phyloP scores from a whole-genome alignment of 345 rosid genomes.

The Excoecaria agallocha region DNA sequence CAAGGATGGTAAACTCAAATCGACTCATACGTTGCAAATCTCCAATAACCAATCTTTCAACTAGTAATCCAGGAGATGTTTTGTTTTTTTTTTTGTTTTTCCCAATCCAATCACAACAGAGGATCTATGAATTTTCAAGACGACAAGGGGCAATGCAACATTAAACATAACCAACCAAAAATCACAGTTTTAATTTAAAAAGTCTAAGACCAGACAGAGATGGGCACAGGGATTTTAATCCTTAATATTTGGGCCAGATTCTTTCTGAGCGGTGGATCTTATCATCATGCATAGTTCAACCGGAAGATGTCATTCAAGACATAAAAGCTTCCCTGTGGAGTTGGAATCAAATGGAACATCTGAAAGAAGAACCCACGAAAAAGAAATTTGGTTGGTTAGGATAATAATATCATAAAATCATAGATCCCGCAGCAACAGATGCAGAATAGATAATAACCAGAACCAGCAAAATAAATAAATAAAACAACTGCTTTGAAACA shows the following conservation, averaged over 20 bases:
- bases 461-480: not conserved
- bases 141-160: slow-evolving; percentile 19
- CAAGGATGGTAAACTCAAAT: not conserved
- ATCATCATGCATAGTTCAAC: slow-evolving; percentile 82
- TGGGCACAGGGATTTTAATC: slow-evolving; percentile 11
- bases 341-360: slow-evolving; percentile 99
- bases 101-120: slow-evolving; percentile 26
- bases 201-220: slow-evolving; percentile 23
- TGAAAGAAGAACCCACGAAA: slow-evolving; percentile 32
- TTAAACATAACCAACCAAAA: slow-evolving; percentile 28
- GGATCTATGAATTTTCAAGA: slow-evolving; percentile 18
- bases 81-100: slow-evolving; percentile 9
- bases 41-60: slow-evolving; percentile 13
- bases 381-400: slow-evolving; percentile 12
- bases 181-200: slow-evolving; percentile 17
- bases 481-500: not conserved
- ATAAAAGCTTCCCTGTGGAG: slow-evolving; percentile 87
- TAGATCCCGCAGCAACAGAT: not conserved
- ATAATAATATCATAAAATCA: not conserved
- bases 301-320: slow-evolving; percentile 95
- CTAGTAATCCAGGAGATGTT: not conserved
- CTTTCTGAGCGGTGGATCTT: not conserved
- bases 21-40: not conserved
- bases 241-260: slow-evolving; percentile 5
- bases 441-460: not conserved